phyloP scores from a whole-genome alignment of 495 filamentous ascomycete species.

The Aspergillus affinis region DNA sequence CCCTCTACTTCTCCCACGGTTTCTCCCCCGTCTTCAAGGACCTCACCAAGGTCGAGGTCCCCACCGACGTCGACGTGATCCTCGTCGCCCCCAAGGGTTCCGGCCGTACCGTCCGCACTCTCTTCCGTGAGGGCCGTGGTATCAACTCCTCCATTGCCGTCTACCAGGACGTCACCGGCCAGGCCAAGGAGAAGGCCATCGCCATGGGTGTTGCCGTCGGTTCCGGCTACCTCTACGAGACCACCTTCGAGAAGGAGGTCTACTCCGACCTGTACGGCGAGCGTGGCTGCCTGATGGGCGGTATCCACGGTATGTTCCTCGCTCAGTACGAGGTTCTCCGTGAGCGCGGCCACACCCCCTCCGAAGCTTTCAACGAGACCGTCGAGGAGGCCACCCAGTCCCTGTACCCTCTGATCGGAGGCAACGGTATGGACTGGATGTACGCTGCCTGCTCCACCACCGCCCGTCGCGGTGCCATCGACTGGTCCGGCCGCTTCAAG shows the following conservation, averaged over 20 bases:
- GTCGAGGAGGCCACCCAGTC: slow-evolving; percentile 99
- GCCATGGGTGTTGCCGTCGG: slow-evolving; percentile 96
- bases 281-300: slow-evolving; percentile 99
- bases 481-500: slow-evolving; percentile 96
- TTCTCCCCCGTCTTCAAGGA: slow-evolving; percentile 99
- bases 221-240: slow-evolving; percentile 98
- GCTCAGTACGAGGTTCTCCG: slow-evolving; percentile 99
- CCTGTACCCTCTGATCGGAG: slow-evolving; percentile 93
- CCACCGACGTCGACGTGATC: slow-evolving; percentile 94
- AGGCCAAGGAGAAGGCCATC: slow-evolving; percentile 97
- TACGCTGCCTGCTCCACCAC: slow-evolving; percentile 99
- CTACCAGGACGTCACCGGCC: slow-evolving; percentile 96
- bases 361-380: slow-evolving; percentile 99
- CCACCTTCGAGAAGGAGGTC: slow-evolving; percentile 99
- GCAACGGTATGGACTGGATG: slow-evolving; percentile 99
- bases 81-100: slow-evolving; percentile 98
- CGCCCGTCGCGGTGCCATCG: slow-evolving; percentile 95
- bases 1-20: slow-evolving; percentile 99
- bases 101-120: slow-evolving; percentile 94
- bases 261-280: slow-evolving; percentile 99
- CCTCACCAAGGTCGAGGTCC: slow-evolving; percentile 97
- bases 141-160: slow-evolving; percentile 99
- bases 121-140: slow-evolving; percentile 96
- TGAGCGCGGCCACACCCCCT: slow-evolving; percentile 93
- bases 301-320: slow-evolving; percentile 99